phyloP scores from a whole-genome alignment of 345 rosid genomes.

The Corymbia maculata region DNA sequence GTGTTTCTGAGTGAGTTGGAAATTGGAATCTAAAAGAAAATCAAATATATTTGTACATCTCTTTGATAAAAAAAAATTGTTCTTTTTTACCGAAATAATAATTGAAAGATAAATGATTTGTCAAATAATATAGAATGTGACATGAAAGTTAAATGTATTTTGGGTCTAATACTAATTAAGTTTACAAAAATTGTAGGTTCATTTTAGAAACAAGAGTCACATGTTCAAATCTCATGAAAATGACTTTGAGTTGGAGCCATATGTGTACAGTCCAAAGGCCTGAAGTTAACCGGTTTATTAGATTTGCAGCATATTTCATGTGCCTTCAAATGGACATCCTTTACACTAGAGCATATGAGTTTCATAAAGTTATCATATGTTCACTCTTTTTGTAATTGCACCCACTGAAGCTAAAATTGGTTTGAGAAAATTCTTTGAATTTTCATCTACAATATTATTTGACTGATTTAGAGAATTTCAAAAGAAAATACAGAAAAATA shows the following conservation, averaged over 20 bases:
- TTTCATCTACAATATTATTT: too few relatives aligned
- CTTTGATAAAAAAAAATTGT: neutral
- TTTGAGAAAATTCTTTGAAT: neutral
- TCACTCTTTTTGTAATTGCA: too few relatives aligned
- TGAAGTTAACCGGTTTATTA: too few relatives aligned
- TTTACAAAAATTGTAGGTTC: neutral
- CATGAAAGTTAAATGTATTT: too few relatives aligned
- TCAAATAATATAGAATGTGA: neutral
- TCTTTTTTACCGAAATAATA: too few relatives aligned
- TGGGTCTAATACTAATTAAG: neutral
- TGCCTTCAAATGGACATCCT: neutral
- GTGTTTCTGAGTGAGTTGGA: neutral
- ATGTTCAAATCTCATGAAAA: neutral
- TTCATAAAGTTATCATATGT: neutral
- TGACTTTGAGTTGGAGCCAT: neutral
- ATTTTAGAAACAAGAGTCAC: too few relatives aligned
- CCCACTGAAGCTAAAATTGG: neutral
- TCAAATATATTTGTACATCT: too few relatives aligned
- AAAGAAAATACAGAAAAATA: too few relatives aligned
- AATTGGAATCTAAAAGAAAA: neutral
- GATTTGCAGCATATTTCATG: too few relatives aligned
- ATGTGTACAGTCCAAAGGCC: neutral
- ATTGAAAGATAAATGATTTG: neutral
- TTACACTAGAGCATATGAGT: rapidly evolving
- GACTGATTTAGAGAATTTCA: neutral